These are phyloP conservation scores for Talaromyces thailandensis DNA, from an alignment of 495 filamentous ascomycete species.

Conservation along the genomic window DNA sequence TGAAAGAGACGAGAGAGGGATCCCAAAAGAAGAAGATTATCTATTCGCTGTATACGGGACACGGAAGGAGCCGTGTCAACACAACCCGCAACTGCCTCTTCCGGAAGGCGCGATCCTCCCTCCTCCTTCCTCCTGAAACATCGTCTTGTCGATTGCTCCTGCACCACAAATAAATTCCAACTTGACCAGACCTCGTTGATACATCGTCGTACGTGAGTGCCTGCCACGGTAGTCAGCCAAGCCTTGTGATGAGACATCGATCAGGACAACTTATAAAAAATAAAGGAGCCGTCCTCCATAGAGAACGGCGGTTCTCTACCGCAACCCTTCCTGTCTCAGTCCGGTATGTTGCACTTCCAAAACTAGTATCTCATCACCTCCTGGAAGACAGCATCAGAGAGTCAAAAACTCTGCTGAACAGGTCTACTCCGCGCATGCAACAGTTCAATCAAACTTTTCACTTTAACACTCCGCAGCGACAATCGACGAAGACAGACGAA, in stretches of 20 bases:
- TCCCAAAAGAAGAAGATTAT: not conserved
- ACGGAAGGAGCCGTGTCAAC: constrained; percentile 18
- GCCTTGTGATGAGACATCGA: constrained; percentile 1
- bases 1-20: not conserved
- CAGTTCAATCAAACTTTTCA: constrained; percentile 4
- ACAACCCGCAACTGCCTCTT: constrained; percentile 2
- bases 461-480: not conserved
- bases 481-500: constrained; percentile 10
- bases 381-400: not conserved
- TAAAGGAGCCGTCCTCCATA: constrained; percentile 44
- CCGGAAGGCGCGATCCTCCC: not conserved
- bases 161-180: not conserved
- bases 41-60: not conserved
- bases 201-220: not conserved
- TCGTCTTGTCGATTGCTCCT: not conserved
- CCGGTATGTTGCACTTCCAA: constrained; percentile 19
- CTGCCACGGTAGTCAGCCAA: constrained; percentile 23
- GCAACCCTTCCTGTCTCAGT: constrained; percentile 9
- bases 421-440: constrained; percentile 5
- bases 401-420: not conserved
- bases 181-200: not conserved
- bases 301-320: constrained; percentile 25
- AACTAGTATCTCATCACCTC: constrained; percentile 9
- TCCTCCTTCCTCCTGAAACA: not conserved
- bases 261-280: constrained; percentile 55